phyloP scores from a whole-genome alignment of 129 eudicot species.

The Artemisia argyi region DNA sequence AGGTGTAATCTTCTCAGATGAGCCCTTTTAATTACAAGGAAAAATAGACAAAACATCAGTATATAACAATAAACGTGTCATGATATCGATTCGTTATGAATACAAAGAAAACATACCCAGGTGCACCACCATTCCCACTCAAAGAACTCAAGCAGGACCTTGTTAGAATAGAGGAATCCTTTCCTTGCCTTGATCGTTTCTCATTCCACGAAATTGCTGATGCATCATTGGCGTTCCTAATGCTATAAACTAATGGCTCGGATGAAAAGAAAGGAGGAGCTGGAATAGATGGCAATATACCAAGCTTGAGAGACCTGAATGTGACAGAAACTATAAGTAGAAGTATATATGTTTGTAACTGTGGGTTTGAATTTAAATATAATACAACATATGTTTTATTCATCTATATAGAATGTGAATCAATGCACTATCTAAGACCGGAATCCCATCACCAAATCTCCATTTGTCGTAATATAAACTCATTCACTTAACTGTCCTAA shows the following conservation, averaged over 20 bases:
- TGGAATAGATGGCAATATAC: constrained; percentile 57
- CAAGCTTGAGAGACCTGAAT: constrained; percentile 82
- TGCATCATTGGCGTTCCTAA: constrained; percentile 66
- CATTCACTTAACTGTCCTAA: constrained; percentile 1
- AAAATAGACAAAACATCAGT: constrained; percentile 10
- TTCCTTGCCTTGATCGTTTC: constrained; percentile 77
- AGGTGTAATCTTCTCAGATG: constrained; percentile 71
- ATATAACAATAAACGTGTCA: background rate
- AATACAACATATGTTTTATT: background rate
- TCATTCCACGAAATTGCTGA: constrained; percentile 83
- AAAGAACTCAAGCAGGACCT: constrained; percentile 80
- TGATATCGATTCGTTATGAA: background rate
- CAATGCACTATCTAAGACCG: background rate
- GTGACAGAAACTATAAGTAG: constrained; percentile 15
- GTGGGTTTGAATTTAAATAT: no score
- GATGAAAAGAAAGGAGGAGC: constrained; percentile 57
- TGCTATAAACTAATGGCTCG: constrained; percentile 60
- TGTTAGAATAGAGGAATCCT: constrained; percentile 64
- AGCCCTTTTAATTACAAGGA: constrained; percentile 41
- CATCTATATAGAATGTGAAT: background rate
- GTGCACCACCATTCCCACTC: constrained; percentile 55
- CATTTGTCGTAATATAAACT: background rate
- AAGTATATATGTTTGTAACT: background rate
- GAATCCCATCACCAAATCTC: background rate
- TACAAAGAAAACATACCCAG: constrained; percentile 52